Evolutionary conservation across 441 rosid species (phyloP), one percentile per base, ranked within the genome.

Genomic region (Omphalea diandra): DNA sequence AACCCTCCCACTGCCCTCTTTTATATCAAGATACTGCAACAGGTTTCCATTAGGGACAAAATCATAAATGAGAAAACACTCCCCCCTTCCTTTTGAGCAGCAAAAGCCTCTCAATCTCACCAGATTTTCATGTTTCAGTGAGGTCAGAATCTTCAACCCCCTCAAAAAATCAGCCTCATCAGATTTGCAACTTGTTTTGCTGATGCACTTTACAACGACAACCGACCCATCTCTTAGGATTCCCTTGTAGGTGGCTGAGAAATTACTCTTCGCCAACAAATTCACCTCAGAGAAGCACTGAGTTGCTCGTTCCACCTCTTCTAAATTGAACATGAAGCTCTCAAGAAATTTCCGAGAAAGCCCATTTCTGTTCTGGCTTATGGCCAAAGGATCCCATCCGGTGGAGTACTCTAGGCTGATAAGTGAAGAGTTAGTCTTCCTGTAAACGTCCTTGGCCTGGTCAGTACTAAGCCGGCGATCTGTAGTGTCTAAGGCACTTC

Each of bases 31-130:
- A 75, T 90, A 85, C 80, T 79, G 84, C 78, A 78, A 78, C 74
- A 95, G 81, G 58, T 85, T 92, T 58, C 99, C 99, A 49, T 85
- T 88, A 0, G 91, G 86, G 44, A 87, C 89, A 68, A 83, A 89
- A 82, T 95, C 95, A 53, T 92, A 90, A 15, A 95, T 73, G 55
- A 95, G 90, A 70, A 90, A 89, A 56, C 99, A 95, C 70, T 95
- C 98, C 4, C 98, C 98, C 7, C 98, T 81, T 32, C 98, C 98
- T 75, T 81, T 88, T 0, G 99, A 92, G 86, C 99, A 92, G 74
- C 99, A 95, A 72, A 95, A 82, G 0, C 99, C 99, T 87, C 99
- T 86, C 77, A 95, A 24, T 73, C 85, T 86, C 74, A 82, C 88
- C 55, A 95, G 63, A 73, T 84, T 89, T 74, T 95, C 95, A 73